These are phyloP conservation scores for Sporothrix inflata DNA, from an alignment of 2,329 filamentous ascomycete species.

Conservation along the genomic window DNA sequence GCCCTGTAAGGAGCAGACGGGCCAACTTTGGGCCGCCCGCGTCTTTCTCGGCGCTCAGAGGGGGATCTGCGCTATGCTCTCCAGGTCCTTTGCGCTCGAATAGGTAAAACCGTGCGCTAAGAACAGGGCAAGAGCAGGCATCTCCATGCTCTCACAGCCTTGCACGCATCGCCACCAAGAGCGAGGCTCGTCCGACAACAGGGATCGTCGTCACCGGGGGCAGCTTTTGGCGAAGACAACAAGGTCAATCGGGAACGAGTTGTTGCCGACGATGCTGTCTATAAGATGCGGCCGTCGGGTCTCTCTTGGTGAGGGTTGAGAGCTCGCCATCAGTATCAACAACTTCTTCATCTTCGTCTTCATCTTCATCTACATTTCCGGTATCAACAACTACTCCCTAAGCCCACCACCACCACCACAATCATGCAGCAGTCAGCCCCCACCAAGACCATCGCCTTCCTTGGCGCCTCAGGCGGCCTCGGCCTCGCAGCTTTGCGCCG, in stretches of 20 bases:
- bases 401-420: background rate
- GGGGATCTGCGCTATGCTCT: background rate
- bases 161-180: background rate
- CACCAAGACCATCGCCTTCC: slow-evolving; percentile 49
- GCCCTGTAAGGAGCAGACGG: background rate
- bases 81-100: background rate
- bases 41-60: slow-evolving; percentile 16
- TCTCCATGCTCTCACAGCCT: slow-evolving; percentile 11
- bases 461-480: slow-evolving; percentile 57
- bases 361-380: background rate
- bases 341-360: background rate
- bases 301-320: background rate
- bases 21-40: slow-evolving; percentile 25
- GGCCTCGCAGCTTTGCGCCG: slow-evolving; percentile 52
- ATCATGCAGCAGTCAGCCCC: background rate
- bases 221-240: background rate
- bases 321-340: background rate
- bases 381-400: slow-evolving; percentile 38
- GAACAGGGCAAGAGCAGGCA: background rate
- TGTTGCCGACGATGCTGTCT: background rate
- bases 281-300: background rate
- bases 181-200: slow-evolving; percentile 4
- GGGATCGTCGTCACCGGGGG: background rate
- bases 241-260: background rate
- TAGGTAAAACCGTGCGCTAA: background rate